Evolutionary conservation across 768 basidiomycete species (phyloP), one percentile per base, ranked within the genome.

Genomic region (Phaeotremella skinneri): DNA sequence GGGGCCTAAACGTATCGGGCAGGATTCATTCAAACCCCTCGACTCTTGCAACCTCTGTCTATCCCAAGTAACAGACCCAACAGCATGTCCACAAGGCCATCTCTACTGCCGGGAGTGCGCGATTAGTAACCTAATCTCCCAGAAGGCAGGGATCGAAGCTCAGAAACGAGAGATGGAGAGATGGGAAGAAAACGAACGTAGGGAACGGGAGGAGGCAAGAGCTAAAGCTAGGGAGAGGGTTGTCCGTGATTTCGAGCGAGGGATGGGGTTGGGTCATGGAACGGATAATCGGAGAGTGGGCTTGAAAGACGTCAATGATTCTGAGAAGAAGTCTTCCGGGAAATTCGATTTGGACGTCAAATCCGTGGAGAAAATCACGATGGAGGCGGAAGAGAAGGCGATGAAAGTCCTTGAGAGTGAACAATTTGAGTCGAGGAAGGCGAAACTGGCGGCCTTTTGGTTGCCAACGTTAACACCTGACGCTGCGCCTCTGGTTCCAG

Each of bases 391-490:
- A 72, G 90, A 93, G 58, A 86, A 85, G 20, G 96, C 96, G 0
- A 79, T 93, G 49, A 82, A 82, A 30, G 80, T 87, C 68, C 90
- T 97, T 48, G 89, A 91, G 71, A 81, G 82, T 31, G 91, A 96
- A 74, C 64, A 81, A 75, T 87, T 87, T 0, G 91, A 91, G 62
- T 83, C 87, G 2, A 79, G 94, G 56, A 89, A 87, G 59, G 83
- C 85, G 59, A 96, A 97, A 76, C 82, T 98, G 2, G 92, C 96
- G 1, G 92, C 96, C 69, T 99, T 96, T 75, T 99, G 96, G 96
- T 81, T 99, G 37, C 92, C 92, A 2, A 91, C 89, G 0, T 79
- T 97, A 25, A 92, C 93, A 0, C 93, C 93, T 0, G 75, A 93
- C 83, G 45, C 76, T 84, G 88, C 76, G 79, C 43, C 43, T 7